phyloP scores from a whole-genome alignment of 352 stramenopile genomes.

The Phytophthora kernoviae region DNA sequence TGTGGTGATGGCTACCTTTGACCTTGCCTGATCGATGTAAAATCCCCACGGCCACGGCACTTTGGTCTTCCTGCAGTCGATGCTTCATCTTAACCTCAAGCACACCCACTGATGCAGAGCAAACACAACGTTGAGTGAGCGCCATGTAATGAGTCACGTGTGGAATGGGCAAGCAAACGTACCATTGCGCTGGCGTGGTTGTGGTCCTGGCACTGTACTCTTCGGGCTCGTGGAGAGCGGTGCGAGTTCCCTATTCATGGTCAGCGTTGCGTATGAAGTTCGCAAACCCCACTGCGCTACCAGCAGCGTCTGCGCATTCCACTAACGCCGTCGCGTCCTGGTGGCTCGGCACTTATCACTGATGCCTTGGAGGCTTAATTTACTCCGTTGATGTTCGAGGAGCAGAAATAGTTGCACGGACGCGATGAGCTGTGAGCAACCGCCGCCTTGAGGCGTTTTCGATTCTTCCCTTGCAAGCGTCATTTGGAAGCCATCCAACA shows the following conservation, averaged over 20 bases:
- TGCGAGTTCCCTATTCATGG: constrained; percentile 30
- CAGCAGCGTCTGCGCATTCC: constrained; percentile 18
- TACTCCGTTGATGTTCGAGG: neutral
- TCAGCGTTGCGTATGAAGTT: constrained; percentile 10
- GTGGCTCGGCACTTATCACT: neutral
- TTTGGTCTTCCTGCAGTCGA: constrained; percentile 51
- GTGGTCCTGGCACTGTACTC: constrained; percentile 11
- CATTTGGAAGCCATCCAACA: neutral
- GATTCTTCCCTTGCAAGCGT: neutral
- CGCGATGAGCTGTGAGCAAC: constrained; percentile 10
- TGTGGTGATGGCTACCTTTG: constrained; percentile 3
- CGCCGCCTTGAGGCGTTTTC: constrained; percentile 4
- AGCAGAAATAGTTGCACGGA: neutral
- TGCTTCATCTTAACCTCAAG: constrained; percentile 78
- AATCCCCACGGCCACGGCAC: constrained; percentile 53
- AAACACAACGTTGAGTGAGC: neutral
- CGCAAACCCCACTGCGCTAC: constrained; percentile 12
- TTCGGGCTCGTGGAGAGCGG: constrained; percentile 28
- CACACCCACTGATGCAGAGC: constrained; percentile 41
- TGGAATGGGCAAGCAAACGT: neutral
- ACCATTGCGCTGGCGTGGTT: constrained; percentile 61
- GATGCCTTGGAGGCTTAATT: neutral
- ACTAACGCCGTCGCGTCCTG: neutral
- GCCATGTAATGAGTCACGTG: neutral
- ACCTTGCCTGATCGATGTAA: constrained; percentile 25